phyloP scores from a whole-genome alignment of 2,329 filamentous ascomycete genomes.

The Ampelomyces quisqualis region DNA sequence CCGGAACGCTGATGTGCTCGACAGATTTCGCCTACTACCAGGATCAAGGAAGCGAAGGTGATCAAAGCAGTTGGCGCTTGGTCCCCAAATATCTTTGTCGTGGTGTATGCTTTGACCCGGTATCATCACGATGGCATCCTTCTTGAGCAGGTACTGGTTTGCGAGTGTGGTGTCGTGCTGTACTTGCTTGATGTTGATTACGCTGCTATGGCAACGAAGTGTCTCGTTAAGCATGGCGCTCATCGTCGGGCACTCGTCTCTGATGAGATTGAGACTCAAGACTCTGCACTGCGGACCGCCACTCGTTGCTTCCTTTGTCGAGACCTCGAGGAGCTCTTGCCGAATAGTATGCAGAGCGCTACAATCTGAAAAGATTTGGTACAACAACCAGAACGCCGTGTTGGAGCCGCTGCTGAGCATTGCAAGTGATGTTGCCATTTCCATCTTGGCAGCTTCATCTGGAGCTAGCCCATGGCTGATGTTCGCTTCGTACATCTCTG shows the following conservation, averaged over 20 bases:
- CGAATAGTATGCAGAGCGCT: conserved; percentile 33
- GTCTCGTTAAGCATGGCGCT: conserved; percentile 48
- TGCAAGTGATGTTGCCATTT: conserved; percentile 46
- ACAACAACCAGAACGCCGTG: conserved; percentile 47
- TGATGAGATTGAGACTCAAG: conserved; percentile 39
- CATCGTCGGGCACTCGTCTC: conserved; percentile 43
- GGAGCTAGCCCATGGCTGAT: conserved; percentile 34
- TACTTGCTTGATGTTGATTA: conserved; percentile 42
- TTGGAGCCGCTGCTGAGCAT: conserved; percentile 47
- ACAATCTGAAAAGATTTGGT: conserved; percentile 41
- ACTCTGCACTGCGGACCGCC: conserved; percentile 5
- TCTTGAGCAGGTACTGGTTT: conserved; percentile 40
- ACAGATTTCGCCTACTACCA: conserved; percentile 13
- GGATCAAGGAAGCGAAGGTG: conserved; percentile 33
- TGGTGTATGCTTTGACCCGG: conserved; percentile 37
- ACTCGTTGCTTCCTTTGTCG: conserved; percentile 2
- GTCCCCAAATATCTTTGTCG: conserved; percentile 38
- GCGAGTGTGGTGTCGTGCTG: conserved; percentile 39
- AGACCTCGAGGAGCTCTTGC: conserved; percentile 26
- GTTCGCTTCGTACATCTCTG: conserved; percentile 41
- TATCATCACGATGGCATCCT: conserved; percentile 41
- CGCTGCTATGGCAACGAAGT: conserved; percentile 44
- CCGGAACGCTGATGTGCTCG: conserved; percentile 32
- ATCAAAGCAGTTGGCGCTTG: conserved; percentile 34
- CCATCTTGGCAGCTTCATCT: conserved; percentile 45